These are phyloP conservation scores for Schizochytrium sp. DNA, from an alignment of 108 stramenopile genomes.

Conservation along the genomic window DNA sequence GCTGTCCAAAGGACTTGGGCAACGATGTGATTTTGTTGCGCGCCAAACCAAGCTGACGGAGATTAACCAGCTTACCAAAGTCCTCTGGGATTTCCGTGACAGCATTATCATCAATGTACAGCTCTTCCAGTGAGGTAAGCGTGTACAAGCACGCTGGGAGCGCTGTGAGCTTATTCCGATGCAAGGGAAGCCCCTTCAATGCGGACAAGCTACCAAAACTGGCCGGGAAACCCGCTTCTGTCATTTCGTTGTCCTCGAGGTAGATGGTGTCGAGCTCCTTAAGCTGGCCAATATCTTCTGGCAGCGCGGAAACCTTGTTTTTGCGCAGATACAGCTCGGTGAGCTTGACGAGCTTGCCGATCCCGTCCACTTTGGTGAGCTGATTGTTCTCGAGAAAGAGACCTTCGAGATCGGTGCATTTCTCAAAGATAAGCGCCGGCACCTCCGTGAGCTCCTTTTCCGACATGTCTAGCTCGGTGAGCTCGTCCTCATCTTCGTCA, in stretches of 20 bases:
- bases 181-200: neutral
- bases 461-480: neutral
- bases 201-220: neutral
- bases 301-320: neutral
- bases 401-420: neutral
- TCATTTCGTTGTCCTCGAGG: neutral
- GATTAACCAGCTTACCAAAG: neutral
- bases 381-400: constrained; percentile 2
- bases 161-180: neutral
- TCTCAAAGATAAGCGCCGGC: neutral
- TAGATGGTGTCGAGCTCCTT: neutral
- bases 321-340: neutral
- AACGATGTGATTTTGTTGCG: neutral
- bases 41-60: neutral
- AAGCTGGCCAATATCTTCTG: neutral
- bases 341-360: neutral
- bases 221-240: neutral
- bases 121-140: neutral
- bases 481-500: neutral
- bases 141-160: neutral
- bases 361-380: neutral
- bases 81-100: neutral
- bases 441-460: neutral
- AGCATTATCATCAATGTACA: neutral
- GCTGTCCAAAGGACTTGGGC: neutral